Percentiles rank a stretch among this genome's conserved stretches.
phyloP scores from a whole-genome alignment of 2,329 filamentous ascomycete genomes.

The Drechslera avenae region DNA sequence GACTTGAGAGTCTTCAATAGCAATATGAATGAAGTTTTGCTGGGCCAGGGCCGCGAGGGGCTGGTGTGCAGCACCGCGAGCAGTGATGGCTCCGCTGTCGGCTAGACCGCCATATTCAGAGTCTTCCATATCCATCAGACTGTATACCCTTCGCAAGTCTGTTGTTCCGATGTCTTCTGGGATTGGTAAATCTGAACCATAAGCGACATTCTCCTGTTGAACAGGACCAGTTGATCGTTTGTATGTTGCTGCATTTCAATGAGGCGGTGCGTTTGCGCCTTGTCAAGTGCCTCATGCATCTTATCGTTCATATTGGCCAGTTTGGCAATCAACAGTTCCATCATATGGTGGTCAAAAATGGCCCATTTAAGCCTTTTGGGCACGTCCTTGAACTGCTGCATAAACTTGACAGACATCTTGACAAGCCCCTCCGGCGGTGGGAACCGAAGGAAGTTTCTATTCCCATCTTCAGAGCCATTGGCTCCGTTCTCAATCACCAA shows the following conservation, averaged over 20 bases:
- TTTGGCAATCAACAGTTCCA: slow-evolving; percentile 40
- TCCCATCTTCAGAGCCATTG: slow-evolving; percentile 9
- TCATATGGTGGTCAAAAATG: slow-evolving; percentile 36
- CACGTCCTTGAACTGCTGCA: slow-evolving; percentile 31
- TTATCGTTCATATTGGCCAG: slow-evolving; percentile 45
- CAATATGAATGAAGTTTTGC: slow-evolving; percentile 44
- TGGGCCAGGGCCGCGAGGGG: slow-evolving; percentile 41
- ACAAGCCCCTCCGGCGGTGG: slow-evolving; percentile 36
- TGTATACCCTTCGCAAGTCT: slow-evolving; percentile 16
- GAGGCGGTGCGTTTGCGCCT: slow-evolving; percentile 36
- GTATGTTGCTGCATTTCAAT: slow-evolving; percentile 40
- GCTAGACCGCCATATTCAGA: slow-evolving; percentile 22
- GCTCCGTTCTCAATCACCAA: slow-evolving; percentile 17
- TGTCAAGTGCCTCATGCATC: slow-evolving; percentile 43
- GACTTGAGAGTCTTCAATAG: slow-evolving; percentile 34
- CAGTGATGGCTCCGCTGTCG: slow-evolving; percentile 1
- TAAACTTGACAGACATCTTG: slow-evolving; percentile 38
- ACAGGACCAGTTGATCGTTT: slow-evolving; percentile 45
- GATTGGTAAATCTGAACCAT: slow-evolving; percentile 40
- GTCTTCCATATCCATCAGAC: slow-evolving; percentile 26
- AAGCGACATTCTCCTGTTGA: slow-evolving; percentile 44
- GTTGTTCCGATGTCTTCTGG: slow-evolving; percentile 22
- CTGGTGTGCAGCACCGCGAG: slow-evolving; percentile 18
- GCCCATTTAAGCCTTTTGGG: slow-evolving; percentile 43
- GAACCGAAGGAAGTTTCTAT: slow-evolving; percentile 36